phyloP scores from a whole-genome alignment of 768 basidiomycete genomes.

The Cubamyces lactineus region DNA sequence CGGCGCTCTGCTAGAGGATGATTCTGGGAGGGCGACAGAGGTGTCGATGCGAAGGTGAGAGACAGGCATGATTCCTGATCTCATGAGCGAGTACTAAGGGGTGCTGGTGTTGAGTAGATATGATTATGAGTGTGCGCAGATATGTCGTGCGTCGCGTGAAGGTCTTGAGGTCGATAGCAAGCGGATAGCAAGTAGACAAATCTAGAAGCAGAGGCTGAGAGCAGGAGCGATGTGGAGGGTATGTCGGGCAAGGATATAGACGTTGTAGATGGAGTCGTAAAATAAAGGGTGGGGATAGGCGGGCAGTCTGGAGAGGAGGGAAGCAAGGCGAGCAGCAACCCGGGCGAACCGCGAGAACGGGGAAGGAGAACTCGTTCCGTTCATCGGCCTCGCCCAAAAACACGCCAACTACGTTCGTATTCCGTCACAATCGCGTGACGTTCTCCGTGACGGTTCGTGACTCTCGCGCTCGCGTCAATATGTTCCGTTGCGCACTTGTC shows the following conservation, averaged over 20 bases:
- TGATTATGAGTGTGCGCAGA: neutral
- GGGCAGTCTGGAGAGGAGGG: slow-evolving; percentile 9
- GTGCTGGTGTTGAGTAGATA: neutral
- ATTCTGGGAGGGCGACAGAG: slow-evolving; percentile 29
- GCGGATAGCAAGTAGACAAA: slow-evolving; percentile 10
- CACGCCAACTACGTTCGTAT: slow-evolving; percentile 13
- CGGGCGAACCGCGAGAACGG: slow-evolving; percentile 14
- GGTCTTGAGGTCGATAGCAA: slow-evolving; percentile 6
- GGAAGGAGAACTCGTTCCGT: neutral
- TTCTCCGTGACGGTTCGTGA: slow-evolving; percentile 2
- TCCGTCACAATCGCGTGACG: slow-evolving; percentile 22
- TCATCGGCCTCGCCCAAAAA: no score
- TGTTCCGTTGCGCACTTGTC: neutral
- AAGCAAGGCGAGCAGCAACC: neutral
- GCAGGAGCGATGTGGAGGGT: neutral
- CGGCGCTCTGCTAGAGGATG: slow-evolving; percentile 27
- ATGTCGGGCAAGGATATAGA: neutral
- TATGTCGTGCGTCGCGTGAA: neutral
- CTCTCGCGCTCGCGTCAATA: neutral
- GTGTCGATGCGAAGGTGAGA: slow-evolving; percentile 39
- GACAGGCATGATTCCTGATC: slow-evolving; percentile 28
- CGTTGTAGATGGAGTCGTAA: slow-evolving; percentile 14
- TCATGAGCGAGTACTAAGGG: neutral
- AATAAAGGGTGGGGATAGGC: slow-evolving; percentile 18
- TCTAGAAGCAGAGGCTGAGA: slow-evolving; percentile 17